Percentiles rank a stretch among this genome's conserved stretches.
phyloP scores from a whole-genome alignment of 768 basidiomycete genomes.

The Cystofilobasidium macerans region DNA sequence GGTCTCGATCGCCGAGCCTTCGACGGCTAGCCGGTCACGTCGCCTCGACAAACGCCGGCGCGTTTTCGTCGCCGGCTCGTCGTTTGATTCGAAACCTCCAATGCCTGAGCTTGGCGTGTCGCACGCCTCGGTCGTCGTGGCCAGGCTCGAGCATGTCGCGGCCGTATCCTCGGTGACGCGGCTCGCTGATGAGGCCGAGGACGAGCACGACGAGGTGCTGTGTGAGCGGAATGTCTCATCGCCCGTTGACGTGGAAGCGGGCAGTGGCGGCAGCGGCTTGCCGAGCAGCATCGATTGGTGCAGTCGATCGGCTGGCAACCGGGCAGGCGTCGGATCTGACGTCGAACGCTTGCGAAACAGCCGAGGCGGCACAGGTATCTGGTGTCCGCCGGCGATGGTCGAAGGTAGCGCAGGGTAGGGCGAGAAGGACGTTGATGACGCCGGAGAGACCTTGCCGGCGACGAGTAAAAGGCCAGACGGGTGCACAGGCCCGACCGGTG shows the following conservation, averaged over 20 bases:
- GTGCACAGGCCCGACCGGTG: background rate
- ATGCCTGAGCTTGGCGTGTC: background rate
- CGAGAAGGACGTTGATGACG: background rate
- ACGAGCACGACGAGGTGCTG: background rate
- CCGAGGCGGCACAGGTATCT: background rate
- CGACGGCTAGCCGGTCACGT: background rate
- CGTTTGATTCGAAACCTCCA: background rate
- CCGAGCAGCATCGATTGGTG: background rate
- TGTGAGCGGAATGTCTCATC: background rate
- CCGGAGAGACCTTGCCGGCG: background rate
- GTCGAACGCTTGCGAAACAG: background rate
- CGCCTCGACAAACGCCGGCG: background rate
- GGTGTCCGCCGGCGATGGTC: background rate
- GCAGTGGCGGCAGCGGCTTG: background rate
- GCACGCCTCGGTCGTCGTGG: slow-evolving; percentile 1
- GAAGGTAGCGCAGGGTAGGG: background rate
- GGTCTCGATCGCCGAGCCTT: background rate
- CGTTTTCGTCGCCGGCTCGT: background rate
- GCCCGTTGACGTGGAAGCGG: background rate
- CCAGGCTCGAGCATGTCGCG: background rate
- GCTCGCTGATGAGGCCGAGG: background rate
- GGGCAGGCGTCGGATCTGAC: background rate
- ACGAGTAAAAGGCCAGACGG: background rate
- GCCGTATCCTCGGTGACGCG: background rate
- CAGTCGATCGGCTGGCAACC: background rate